A percentile compares a stretch with the other conserved stretches of the same genome.
Conservation (phyloP, 345 rosid species). For the Aquilaria malaccensis region DNA sequence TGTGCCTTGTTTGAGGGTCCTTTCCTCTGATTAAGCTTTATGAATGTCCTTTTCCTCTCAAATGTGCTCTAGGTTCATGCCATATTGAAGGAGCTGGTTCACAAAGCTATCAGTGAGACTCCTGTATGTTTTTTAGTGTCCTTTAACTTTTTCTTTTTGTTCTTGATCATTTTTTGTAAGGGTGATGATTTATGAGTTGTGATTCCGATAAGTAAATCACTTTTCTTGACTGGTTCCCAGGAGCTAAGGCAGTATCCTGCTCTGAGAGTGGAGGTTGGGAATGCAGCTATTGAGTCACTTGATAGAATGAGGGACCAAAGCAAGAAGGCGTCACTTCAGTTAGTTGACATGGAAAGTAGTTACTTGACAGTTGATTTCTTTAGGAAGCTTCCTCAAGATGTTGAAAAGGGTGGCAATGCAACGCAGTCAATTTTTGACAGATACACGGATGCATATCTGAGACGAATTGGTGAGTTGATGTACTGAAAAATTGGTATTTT, state of each 20-base stretch:
- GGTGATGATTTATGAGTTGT: neutral
- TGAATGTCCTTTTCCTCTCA: neutral
- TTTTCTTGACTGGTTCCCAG: slow-evolving; percentile 36
- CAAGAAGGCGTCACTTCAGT: slow-evolving; percentile 83
- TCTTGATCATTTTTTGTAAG: neutral
- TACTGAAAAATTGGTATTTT: neutral
- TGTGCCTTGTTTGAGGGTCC: neutral
- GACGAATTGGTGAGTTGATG: slow-evolving; percentile 74
- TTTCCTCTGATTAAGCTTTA: neutral
- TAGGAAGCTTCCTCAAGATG: slow-evolving; percentile 97
- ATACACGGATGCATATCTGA: slow-evolving; percentile 82
- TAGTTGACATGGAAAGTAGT: slow-evolving; percentile 94
- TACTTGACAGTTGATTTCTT: slow-evolving; percentile 96
- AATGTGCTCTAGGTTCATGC: slow-evolving; percentile 65
- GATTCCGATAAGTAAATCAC: neutral
- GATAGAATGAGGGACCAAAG: slow-evolving; percentile 89
- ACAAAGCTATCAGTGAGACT: slow-evolving; percentile 89
- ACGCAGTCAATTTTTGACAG: slow-evolving; percentile 93
- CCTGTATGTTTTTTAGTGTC: slow-evolving; percentile 40
- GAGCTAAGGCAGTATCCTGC: slow-evolving; percentile 97
- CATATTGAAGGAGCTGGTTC: slow-evolving; percentile 87
- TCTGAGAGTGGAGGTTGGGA: slow-evolving; percentile 80
- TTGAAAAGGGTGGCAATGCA: slow-evolving; percentile 96
- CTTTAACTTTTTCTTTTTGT: slow-evolving; percentile 3
- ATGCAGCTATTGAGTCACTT: slow-evolving; percentile 89